Evolutionary conservation across 768 basidiomycete genomes (phyloP), one percentile per base, ranked within the genome.

Genomic region (Infundibulicybe gibba): DNA sequence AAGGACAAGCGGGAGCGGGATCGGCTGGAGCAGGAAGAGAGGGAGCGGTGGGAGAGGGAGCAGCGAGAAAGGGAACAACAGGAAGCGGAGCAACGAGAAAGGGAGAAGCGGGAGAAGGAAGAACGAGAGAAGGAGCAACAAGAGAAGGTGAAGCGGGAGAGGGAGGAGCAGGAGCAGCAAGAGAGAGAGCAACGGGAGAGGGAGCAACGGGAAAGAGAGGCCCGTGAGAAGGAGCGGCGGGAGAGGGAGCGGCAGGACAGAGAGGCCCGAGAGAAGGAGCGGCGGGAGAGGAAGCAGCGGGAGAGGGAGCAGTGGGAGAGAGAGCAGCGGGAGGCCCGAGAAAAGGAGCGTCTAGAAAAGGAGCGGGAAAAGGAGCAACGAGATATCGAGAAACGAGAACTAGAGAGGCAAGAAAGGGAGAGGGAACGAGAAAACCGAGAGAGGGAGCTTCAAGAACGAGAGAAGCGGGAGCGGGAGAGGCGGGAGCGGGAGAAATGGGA

Each of bases 1-100:
- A 16, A 41, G 8, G 25, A 25, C 25, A 25, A 8, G 8, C 25
- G 37, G 31, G 48, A 38, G 59, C 63, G 31, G 32, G 54, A 31
- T 45, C 61, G 44, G 54, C 33, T 38, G 62, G 62, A 37, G 55
- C 56, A 37, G 61, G 56, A 17, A 63, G 47, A 43, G 61, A 61
- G 15, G 53, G 48, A 21, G 65, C 59, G 10, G 54, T 53, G 38
- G 63, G 55, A 5, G 60, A 51, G 40, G 59, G 58, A 0, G 44
- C 35, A 1, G 57, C 55, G 4, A 53, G 47, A 45, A 60, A 62
- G 16, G 49, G 48, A 34, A 65, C 56, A 39, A 62, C 45, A 48
- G 49, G 40, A 48, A 51, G 19, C 43, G 47, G 31, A 44, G 58
- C 43, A 39, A 31, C 37, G 35, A 16, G 8, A 37, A 20, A 25